Base-by-base conservation (phyloP, 2,329 filamentous ascomycete genomes). In the Penicillium sp. region DNA sequence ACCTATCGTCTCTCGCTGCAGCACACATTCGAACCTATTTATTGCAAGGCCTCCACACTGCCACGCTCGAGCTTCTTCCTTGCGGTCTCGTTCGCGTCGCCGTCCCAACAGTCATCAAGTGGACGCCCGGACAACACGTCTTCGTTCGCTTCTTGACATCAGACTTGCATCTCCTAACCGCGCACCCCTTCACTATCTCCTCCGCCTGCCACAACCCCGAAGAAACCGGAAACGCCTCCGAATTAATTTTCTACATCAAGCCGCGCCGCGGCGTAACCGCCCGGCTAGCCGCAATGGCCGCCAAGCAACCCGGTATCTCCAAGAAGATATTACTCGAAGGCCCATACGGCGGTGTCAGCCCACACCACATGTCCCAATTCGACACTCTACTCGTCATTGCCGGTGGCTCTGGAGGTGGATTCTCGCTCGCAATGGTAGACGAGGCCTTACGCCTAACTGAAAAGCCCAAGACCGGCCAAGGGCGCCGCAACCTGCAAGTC, bases 351-450 rank as follows among this genome's bases (percentile, higher is more conserved):
- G 81, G 81, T 2, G 52, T 62, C 16, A 67, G 81, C 30, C 64
- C 73, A 10, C 61, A 62, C 8, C 61, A 68, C 27, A 65, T 76
- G 40, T 57, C 64, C 1, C 67, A 65, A 1, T 76, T 75, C 47
- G 75, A 81, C 38, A 69, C 68, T 6, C 63, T 71, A 1, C 61
- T 85, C 0, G 68, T 84, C 10, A 66, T 84, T 7, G 79, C 78
- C 0, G 81, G 82, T 14, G 82, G 82, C 0, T 80, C 81, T 0
- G 82, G 82, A 1, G 79, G 78, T 3, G 79, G 79, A 0, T 81
- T 79, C 65, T 73, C 74, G 2, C 62, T 84, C 1, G 74, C 76
- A 0, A 70, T 83, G 22, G 70, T 82, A 7, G 77, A 80, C 59
- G 71, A 76, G 35, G 68, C 65, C 14, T 51, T 73, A 2, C 54